These are phyloP conservation scores for Aspergillus fumigatiaffinis DNA, from an alignment of 2,329 filamentous ascomycete species.

Conservation along the genomic window DNA sequence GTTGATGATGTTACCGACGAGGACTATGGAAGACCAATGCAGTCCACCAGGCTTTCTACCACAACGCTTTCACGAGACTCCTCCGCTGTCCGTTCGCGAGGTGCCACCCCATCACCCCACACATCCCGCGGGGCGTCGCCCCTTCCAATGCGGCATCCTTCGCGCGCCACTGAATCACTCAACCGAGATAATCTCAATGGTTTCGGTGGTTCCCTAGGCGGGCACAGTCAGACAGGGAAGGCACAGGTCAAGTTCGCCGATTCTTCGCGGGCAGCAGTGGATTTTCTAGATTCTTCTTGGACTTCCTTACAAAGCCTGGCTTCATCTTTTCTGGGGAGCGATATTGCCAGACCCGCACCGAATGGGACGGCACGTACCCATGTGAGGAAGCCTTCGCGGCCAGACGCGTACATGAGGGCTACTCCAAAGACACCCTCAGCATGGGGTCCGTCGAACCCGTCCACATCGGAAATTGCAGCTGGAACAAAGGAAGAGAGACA, in stretches of 20 bases:
- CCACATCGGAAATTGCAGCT: slow-evolving; percentile 29
- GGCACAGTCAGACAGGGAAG: slow-evolving; percentile 19
- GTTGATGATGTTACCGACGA: slow-evolving; percentile 37
- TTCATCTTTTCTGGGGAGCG: slow-evolving; percentile 46
- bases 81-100: slow-evolving; percentile 37
- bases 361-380: slow-evolving; percentile 26
- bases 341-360: slow-evolving; percentile 25
- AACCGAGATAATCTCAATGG: slow-evolving; percentile 19
- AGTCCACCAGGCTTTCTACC: slow-evolving; percentile 24
- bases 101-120: slow-evolving; percentile 38
- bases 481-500: slow-evolving; percentile 44
- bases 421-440: slow-evolving; percentile 22
- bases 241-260: slow-evolving; percentile 20
- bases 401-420: slow-evolving; percentile 27
- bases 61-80: slow-evolving; percentile 23
- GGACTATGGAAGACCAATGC: slow-evolving; percentile 19
- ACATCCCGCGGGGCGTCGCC: slow-evolving; percentile 36
- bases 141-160: slow-evolving; percentile 36
- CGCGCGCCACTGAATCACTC: slow-evolving; percentile 26
- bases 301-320: slow-evolving; percentile 47
- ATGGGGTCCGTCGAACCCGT: slow-evolving; percentile 42
- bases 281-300: slow-evolving; percentile 46
- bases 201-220: slow-evolving; percentile 21
- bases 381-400: slow-evolving; percentile 35
- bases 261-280: slow-evolving; percentile 25